Conservation (phyloP, 805 yeast genomes). For the Vanderwaltozyma tropicalis region DNA sequence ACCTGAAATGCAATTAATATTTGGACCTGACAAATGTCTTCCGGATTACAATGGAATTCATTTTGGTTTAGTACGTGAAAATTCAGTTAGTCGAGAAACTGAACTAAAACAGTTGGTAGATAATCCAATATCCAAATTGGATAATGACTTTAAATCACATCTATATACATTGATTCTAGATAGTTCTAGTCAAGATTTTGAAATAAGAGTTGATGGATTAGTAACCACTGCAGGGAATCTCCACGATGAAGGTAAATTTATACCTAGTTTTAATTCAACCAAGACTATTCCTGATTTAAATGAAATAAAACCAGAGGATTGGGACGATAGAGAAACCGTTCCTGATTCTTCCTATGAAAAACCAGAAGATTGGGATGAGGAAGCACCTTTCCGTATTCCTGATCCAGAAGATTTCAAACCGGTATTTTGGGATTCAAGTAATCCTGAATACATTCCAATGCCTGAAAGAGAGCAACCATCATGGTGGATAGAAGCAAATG, state of each 20-base stretch:
- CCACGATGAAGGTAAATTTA: constrained; percentile 42
- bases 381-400: constrained; percentile 45
- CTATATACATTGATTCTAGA: constrained; percentile 70
- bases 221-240: constrained; percentile 61
- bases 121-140: constrained; percentile 52
- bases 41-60: constrained; percentile 60
- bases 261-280: constrained; percentile 62
- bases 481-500: constrained; percentile 84
- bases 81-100: constrained; percentile 42
- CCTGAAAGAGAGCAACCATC: constrained; percentile 62
- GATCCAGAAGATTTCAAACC: constrained; percentile 67
- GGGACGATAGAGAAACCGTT: constrained; percentile 64
- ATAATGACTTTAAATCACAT: constrained; percentile 43
- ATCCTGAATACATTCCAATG: constrained; percentile 48
- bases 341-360: constrained; percentile 63
- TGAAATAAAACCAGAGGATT: constrained; percentile 62
- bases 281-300: constrained; percentile 43
- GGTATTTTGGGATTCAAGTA: constrained; percentile 66
- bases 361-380: constrained; percentile 82
- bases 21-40: constrained; percentile 93
- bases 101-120: constrained; percentile 59
- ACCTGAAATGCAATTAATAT: constrained; percentile 59
- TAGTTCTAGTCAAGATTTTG: constrained; percentile 50
- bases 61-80: constrained; percentile 53
- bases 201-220: constrained; percentile 75